A percentile compares a stretch with the other conserved stretches of the same genome.
phyloP scores from a whole-genome alignment of 768 basidiomycete genomes.

The Suillus tomentosus region DNA sequence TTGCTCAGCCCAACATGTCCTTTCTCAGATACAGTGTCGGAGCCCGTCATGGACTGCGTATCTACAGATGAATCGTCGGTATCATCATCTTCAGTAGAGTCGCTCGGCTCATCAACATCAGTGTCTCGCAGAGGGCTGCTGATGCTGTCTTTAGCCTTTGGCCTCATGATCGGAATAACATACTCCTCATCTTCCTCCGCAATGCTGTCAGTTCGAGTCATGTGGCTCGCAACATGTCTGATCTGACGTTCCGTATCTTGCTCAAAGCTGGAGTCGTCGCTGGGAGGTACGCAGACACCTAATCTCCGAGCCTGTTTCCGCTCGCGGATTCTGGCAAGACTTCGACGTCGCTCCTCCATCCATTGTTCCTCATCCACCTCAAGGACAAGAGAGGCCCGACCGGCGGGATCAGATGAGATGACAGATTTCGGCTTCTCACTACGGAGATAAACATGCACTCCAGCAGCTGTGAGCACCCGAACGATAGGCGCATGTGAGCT shows the following conservation, averaged over 20 bases:
- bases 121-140: slow-evolving; percentile 14
- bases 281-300: slow-evolving; percentile 28
- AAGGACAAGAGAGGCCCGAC: slow-evolving; percentile 10
- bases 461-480: slow-evolving; percentile 67
- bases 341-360: slow-evolving; percentile 38
- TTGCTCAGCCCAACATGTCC: neutral
- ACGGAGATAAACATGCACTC: slow-evolving; percentile 32
- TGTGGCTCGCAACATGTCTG: slow-evolving; percentile 23
- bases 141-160: neutral
- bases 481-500: slow-evolving; percentile 74
- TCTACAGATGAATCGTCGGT: slow-evolving; percentile 24
- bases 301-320: slow-evolving; percentile 35
- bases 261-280: slow-evolving; percentile 11
- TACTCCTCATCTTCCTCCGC: slow-evolving; percentile 31
- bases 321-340: slow-evolving; percentile 33
- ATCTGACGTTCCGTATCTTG: slow-evolving; percentile 19
- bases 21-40: slow-evolving; percentile 31
- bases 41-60: slow-evolving; percentile 26
- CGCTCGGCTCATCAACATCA: slow-evolving; percentile 5
- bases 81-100: slow-evolving; percentile 24
- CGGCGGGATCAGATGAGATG: slow-evolving; percentile 9
- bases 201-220: slow-evolving; percentile 34
- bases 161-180: slow-evolving; percentile 10
- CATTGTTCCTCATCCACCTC: slow-evolving; percentile 33
- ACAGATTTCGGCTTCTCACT: slow-evolving; percentile 23